Evolutionary conservation across 352 stramenopile genomes (phyloP), one percentile per base, ranked within the genome.

Genomic region (Hyphochytrium catenoides): DNA sequence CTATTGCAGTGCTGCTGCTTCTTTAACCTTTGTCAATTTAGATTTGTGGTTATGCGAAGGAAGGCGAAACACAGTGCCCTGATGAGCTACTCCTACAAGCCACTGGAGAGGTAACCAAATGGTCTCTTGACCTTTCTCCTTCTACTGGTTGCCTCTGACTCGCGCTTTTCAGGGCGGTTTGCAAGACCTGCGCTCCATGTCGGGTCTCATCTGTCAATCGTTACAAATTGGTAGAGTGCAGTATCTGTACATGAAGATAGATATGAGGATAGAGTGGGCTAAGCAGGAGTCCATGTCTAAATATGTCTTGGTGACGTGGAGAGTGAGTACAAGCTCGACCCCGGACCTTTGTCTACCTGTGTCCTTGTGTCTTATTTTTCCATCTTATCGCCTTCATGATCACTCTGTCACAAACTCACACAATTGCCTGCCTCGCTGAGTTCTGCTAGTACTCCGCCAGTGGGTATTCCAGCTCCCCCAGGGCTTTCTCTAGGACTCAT

Each of bases 221-320:
- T 27, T 81, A 19, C 59, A 76, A 31, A 64, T 77, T 39, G 65
- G 59, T 8, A 59, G 50, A 30, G 79, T 68, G 11, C 82, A 82
- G 68, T 85, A 85, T 52, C 73, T 85, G 53, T 85, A 85, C 46
- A 46, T 85, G 6, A 65, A 68, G n/a, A 64, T 85, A 8, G 70
- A 85, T 42, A 59, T 85, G 21, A 67, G 67, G 12, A 46, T 85
- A 23, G 63, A 81, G 42, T 64, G 64, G 20, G 64, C 62, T 31
- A 75, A 60, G n/a, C 62, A 78, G 25, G 51, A 63, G 7, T 72
- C 78, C 37, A 64, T 85, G 24, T 78, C 68, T 15, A 85, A 85
- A 46, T 85, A 76, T 28, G 62, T 85, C 4, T 44, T 85, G 6
- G 62, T 85, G 26, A 85, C 70, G 33, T 85, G 66, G 63, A 65